These are phyloP conservation scores for Pythium volutum DNA, from an alignment of 352 stramenopile species.

Conservation along the genomic window DNA sequence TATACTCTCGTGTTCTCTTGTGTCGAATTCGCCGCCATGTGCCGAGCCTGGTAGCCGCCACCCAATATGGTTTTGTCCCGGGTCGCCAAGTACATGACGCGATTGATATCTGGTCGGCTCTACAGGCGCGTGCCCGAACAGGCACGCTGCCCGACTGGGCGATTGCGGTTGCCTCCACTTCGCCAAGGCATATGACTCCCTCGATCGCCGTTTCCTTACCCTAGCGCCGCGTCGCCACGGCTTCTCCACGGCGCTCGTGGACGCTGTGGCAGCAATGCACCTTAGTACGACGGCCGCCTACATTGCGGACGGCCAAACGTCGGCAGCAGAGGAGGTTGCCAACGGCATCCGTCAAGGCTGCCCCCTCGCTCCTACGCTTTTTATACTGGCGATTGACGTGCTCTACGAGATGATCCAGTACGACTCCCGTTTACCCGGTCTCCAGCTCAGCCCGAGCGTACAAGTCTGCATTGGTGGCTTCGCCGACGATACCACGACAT, in stretches of 20 bases:
- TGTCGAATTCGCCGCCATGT: not conserved
- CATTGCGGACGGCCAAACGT: not conserved
- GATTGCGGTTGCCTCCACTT: conserved; percentile 10
- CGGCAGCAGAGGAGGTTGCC: not conserved
- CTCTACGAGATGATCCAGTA: not conserved
- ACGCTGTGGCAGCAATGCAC: not conserved
- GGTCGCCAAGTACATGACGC: conserved; percentile 8
- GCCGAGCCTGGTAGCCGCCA: not conserved
- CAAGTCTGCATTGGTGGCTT: not conserved
- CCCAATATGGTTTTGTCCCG: conserved; percentile 12
- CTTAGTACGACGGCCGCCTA: not conserved
- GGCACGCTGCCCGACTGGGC: not conserved
- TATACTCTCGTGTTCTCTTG: conserved; percentile 1
- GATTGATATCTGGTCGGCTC: conserved; percentile 7
- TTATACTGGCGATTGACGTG: conserved; percentile 1
- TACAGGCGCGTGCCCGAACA: not conserved
- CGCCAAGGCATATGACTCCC: conserved; percentile 10
- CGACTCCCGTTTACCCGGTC: not conserved
- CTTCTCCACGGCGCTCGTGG: not conserved
- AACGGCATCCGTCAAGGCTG: conserved; percentile 12
- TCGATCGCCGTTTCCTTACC: not conserved
- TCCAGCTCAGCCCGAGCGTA: not conserved
- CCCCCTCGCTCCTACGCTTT: conserved; percentile 1
- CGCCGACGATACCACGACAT: not conserved
- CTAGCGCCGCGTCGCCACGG: not conserved